Evolutionary conservation across 2,329 filamentous ascomycete species (phyloP).

Genomic region (Knoxdaviesia capensis): DNA sequence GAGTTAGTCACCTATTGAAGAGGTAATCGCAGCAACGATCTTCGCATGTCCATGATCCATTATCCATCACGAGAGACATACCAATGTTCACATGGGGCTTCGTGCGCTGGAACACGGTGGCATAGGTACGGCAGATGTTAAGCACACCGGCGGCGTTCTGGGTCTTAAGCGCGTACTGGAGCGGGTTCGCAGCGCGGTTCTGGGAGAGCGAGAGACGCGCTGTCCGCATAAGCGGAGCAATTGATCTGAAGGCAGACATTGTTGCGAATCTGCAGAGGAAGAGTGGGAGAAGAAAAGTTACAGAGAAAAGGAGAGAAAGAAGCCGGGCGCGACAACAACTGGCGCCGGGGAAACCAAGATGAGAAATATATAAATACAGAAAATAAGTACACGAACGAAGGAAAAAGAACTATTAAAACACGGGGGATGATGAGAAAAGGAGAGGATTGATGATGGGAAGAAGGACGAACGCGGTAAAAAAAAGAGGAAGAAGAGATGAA

Average conservation of each 20-base stretch:
- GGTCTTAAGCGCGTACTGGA: conserved; percentile 47
- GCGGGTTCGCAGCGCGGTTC: conserved; percentile 50
- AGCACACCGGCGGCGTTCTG: conserved; percentile 44
- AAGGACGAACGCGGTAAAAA: no score
- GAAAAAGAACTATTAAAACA: no score
- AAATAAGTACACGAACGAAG: no score
- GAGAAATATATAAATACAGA: no score
- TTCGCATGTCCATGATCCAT: not conserved
- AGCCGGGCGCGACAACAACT: no score
- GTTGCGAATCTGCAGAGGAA: conserved; percentile 14
- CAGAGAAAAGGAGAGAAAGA: not conserved
- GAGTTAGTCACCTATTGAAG: conserved; percentile 5
- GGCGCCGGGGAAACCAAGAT: no score
- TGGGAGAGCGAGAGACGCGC: conserved; percentile 54
- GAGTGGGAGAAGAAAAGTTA: not conserved
- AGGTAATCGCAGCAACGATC: not conserved
- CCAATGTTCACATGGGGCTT: conserved; percentile 99
- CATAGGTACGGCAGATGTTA: conserved; percentile 45
- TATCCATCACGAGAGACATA: conserved; percentile 17
- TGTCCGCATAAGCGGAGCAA: conserved; percentile 65
- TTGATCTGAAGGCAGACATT: conserved; percentile 64
- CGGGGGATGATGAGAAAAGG: no score
- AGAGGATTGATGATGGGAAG: no score
- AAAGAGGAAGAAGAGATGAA: no score
- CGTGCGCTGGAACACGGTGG: conserved; percentile 58